Conservation (phyloP, 495 filamentous ascomycete species). For the Rhizodiscina lignyota region DNA sequence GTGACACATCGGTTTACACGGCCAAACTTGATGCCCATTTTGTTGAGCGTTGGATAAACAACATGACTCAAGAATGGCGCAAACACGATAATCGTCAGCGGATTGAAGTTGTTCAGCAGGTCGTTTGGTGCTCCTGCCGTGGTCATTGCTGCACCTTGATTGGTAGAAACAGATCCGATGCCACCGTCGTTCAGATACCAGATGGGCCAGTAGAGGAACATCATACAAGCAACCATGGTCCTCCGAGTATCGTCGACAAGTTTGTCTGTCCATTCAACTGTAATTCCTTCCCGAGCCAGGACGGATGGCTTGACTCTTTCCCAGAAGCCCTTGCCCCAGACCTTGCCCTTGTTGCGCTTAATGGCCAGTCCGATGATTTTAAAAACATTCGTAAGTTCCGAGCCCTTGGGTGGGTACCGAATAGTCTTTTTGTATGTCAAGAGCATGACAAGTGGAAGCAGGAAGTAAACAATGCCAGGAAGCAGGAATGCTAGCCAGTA, state of each 20-base stretch:
- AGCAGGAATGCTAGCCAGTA: constrained; percentile 65
- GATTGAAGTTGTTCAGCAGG: constrained; percentile 16
- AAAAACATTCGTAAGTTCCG: constrained; percentile 45
- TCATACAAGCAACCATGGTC: constrained; percentile 32
- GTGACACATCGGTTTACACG: constrained; percentile 9
- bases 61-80: constrained; percentile 14
- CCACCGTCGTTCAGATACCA: constrained; percentile 32
- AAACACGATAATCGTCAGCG: constrained; percentile 14
- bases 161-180: constrained; percentile 27
- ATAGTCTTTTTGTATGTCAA: constrained; percentile 41
- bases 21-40: constrained; percentile 6
- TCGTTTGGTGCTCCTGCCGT: constrained; percentile 45
- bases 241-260: constrained; percentile 31
- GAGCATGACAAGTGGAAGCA: constrained; percentile 16
- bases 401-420: constrained; percentile 39
- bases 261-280: constrained; percentile 29
- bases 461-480: constrained; percentile 41
- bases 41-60: constrained; percentile 15
- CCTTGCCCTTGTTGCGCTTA: constrained; percentile 35
- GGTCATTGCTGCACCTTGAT: constrained; percentile 42
- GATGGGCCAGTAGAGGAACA: constrained; percentile 38
- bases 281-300: constrained; percentile 31
- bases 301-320: constrained; percentile 46
- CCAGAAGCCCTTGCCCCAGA: constrained; percentile 44
- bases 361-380: constrained; percentile 44